Evolutionary conservation across 306 rosid species (phyloP).

Genomic region (Coriaria nepalensis): DNA sequence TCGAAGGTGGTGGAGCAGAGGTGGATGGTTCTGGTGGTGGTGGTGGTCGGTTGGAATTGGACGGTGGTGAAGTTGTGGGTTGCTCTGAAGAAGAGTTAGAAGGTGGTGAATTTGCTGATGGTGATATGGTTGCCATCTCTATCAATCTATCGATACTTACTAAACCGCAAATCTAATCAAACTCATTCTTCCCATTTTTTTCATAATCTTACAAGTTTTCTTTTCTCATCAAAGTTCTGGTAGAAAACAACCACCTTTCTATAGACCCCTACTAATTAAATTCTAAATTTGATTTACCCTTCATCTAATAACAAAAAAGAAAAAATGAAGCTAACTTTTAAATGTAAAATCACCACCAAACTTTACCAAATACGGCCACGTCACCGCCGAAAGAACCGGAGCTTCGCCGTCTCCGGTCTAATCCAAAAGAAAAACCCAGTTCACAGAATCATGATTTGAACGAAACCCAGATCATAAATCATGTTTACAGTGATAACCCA

Average conservation of each 20-base stretch:
- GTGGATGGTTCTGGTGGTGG: not conserved
- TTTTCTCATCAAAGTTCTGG: too few relatives aligned
- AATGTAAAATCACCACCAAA: conserved; percentile 22
- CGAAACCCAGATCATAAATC: conserved; percentile 8
- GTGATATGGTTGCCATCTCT: conserved; percentile 41
- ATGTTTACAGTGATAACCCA: conserved; percentile 8
- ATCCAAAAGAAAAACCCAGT: not conserved
- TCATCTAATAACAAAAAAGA: not conserved
- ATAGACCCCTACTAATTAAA: too few relatives aligned
- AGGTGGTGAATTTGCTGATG: conserved; percentile 40
- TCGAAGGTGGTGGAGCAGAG: conserved; percentile 25
- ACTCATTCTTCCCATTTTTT: not conserved
- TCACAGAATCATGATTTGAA: conserved; percentile 2
- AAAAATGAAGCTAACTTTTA: too few relatives aligned
- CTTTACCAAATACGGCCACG: conserved; percentile 12
- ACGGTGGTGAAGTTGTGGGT: too few relatives aligned
- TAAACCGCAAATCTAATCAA: conserved; percentile 12
- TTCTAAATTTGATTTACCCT: not conserved
- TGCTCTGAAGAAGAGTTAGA: too few relatives aligned
- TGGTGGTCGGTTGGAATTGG: too few relatives aligned
- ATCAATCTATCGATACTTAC: not conserved
- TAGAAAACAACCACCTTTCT: too few relatives aligned
- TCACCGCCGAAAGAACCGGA: too few relatives aligned
- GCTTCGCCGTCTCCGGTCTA: too few relatives aligned
- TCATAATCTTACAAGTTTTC: not conserved